Base-by-base conservation (phyloP, 2,329 filamentous ascomycete species). In the Trichoderma oligosporum region DNA sequence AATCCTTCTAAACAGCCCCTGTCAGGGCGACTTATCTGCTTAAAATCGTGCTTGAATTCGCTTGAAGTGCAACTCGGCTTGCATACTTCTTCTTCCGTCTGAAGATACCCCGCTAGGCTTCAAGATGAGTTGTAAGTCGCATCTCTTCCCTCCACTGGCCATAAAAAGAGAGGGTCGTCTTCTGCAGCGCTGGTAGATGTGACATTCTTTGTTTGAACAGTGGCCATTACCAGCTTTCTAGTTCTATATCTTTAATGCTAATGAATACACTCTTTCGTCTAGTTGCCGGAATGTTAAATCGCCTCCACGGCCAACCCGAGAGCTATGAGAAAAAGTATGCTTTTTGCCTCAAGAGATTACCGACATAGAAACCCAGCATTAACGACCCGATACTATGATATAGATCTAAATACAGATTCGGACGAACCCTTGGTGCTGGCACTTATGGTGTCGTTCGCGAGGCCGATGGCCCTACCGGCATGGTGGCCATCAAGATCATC, bases 381-480 rank as follows among this genome's bases (percentile, higher is more conserved):
- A 54, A 38, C 33, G 25, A 67, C 11, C 48, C 58, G 46, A 51
- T 35, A 1, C 42, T 20, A 42, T 45, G 7, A 53, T 56, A 55
- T 71, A 94, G 89, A 74, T 79, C 89, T 62, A 89, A 88, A 73
- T 99, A 99, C 75, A 86, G 82, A 66, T 96, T 99, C 74, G 94
- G 94, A 67, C 86, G 88, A 72, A 97, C 93, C 22, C 83, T 99
- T 59, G 94, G 94, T 69, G 94, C 94, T 61, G 94, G 94, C 66
- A 99, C 94, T 67, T 99, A 99, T 80, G 94, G 94, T 69, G 96
- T 99, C 68, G 94, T 99, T 68, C 86, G 94, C 67, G 94, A 99
- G 76, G 94, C 94, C 60, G 91, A 97, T 61, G 83, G 89, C 65
- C 84, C 87, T 39, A 81, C 82, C 18, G 90, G 91, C 72, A 83